Evolutionary conservation across 768 basidiomycete genomes (phyloP), one percentile per base, ranked within the genome.

Genomic region (Suillus subluteus): DNA sequence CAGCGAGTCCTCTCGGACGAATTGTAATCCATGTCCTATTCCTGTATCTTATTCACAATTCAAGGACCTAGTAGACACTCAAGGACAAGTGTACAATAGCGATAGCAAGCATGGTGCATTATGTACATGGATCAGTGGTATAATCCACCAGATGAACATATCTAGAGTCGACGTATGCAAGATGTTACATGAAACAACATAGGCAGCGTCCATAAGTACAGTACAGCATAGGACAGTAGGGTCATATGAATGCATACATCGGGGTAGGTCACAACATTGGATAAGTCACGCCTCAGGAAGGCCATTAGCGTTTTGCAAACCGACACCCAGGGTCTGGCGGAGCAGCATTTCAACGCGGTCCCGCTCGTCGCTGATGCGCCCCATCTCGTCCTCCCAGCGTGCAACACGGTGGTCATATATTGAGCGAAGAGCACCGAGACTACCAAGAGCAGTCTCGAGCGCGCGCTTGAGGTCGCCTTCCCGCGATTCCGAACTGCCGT

Each of bases 381-480:
- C 75, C 84, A 92, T 88, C 78, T 92, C 91, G 18, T 91, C 89
- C 46, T 82, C 76, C 87, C 91, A 91, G 50, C 91, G 80, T 58
- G 83, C 82, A 73, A 90, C 91, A 21, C 91, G 80, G 68, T 89
- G 83, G 26, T 88, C 89, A 63, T 91, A 92, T 41, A 94, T 87
- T 41, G 79, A 76, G 41, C 87, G 84, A 62, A 94, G 79, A 21
- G 84, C 81, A 35, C 84, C 83, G 30, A 93, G 82, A 70, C 91
- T 91, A 1, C 86, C 87, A 59, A 93, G 69, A 2, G 91, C 87
- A 1, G 88, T 84, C 68, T 88, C 89, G 55, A 94, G 77, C 1
- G 89, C 91, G 0, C 88, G 84, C 65, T 86, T 87, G 41, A 94
- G 79, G 52, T 92, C 91, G 62, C 83, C 86, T 68, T 91, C 90